Conservation (phyloP, 2,329 filamentous ascomycete species). For the Aspergillus flavus region DNA sequence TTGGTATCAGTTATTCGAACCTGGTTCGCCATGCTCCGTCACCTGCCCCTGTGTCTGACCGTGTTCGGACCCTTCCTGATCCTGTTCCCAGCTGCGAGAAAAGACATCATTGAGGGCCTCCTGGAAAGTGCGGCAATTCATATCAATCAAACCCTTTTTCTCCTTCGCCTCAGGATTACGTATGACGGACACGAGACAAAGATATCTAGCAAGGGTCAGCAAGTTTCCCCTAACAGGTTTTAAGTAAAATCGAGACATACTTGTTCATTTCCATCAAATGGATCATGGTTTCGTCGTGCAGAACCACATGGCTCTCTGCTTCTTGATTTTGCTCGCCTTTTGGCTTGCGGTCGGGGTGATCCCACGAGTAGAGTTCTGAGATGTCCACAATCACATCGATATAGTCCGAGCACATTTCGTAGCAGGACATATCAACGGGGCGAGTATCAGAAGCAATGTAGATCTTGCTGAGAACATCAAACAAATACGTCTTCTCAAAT, state of each 20-base stretch:
- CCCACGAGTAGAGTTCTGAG: slow-evolving; percentile 89
- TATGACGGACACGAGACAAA: slow-evolving; percentile 67
- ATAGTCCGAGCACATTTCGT: slow-evolving; percentile 98
- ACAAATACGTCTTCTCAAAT: slow-evolving; percentile 97
- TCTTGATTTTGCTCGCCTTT: slow-evolving; percentile 53
- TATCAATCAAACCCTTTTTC: slow-evolving; percentile 66
- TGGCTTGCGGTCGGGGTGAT: slow-evolving; percentile 47
- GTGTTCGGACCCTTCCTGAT: slow-evolving; percentile 30
- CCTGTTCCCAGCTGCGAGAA: slow-evolving; percentile 51
- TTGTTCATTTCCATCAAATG: slow-evolving; percentile 69
- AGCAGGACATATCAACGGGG: slow-evolving; percentile 90
- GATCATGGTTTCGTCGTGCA: slow-evolving; percentile 65
- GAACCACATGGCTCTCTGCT: slow-evolving; percentile 64
- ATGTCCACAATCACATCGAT: slow-evolving; percentile 98
- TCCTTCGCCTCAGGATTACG: slow-evolving; percentile 65
- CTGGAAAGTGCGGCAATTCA: slow-evolving; percentile 67
- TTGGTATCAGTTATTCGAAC: background rate
- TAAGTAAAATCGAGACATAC: slow-evolving; percentile 43
- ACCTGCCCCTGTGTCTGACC: slow-evolving; percentile 14
- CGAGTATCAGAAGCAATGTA: slow-evolving; percentile 96
- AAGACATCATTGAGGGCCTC: slow-evolving; percentile 65
- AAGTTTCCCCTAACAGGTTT: background rate
- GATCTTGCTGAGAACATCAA: slow-evolving; percentile 96
- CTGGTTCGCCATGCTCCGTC: slow-evolving; percentile 10
- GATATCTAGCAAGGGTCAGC: slow-evolving; percentile 51